phyloP scores from a whole-genome alignment of 2,329 filamentous ascomycete genomes.

The Thelonectria rubi region DNA sequence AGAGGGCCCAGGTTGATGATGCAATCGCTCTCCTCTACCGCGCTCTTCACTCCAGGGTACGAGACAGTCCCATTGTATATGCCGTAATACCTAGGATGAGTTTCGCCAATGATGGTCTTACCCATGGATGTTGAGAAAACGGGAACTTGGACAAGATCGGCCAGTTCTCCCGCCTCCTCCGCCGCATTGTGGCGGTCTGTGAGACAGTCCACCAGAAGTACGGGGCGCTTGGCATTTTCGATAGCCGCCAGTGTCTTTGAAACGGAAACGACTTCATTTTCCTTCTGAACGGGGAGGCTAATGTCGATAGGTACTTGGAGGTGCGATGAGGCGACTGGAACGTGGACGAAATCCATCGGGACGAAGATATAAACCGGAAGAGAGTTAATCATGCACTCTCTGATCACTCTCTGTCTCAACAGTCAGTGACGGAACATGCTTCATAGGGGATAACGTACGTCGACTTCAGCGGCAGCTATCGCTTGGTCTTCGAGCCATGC shows the following conservation, averaged over 20 bases:
- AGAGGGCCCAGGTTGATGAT: constrained; percentile 23
- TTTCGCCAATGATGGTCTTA: constrained; percentile 19
- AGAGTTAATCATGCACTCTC: constrained; percentile 15
- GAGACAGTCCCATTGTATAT: constrained; percentile 25
- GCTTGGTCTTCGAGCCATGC: constrained; percentile 20
- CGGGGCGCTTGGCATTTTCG: background rate
- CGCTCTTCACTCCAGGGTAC: constrained; percentile 18
- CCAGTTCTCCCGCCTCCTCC: constrained; percentile 8
- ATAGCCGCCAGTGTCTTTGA: background rate
- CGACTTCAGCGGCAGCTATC: constrained; percentile 15
- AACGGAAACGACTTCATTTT: background rate
- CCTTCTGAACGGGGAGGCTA: background rate
- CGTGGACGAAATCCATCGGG: constrained; percentile 27
- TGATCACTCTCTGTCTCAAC: constrained; percentile 3
- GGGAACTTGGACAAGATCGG: constrained; percentile 5
- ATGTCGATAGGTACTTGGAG: constrained; percentile 6
- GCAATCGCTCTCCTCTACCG: constrained; percentile 22
- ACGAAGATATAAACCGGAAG: constrained; percentile 24
- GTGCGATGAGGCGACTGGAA: background rate
- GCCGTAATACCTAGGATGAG: constrained; percentile 15
- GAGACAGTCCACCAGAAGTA: constrained; percentile 18
- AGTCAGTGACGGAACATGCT: background rate
- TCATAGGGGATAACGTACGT: constrained; percentile 1
- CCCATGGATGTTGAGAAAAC: constrained; percentile 24
- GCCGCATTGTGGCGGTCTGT: constrained; percentile 15